Evolutionary conservation across 331 rosid species (phyloP).

Genomic region (Malus hybrid): DNA sequence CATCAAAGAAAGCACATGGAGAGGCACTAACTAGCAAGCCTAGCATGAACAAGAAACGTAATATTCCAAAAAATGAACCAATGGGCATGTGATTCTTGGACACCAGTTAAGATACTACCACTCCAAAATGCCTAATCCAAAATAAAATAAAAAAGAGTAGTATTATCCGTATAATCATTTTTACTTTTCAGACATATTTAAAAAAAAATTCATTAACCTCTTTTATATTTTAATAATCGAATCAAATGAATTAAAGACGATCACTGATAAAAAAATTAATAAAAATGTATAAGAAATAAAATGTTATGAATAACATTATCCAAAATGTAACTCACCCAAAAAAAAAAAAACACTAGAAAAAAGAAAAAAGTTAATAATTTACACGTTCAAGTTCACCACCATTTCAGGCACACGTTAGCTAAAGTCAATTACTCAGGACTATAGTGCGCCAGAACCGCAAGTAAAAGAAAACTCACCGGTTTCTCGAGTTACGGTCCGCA

Average conservation of each 20-base stretch:
- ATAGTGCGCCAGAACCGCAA: neutral
- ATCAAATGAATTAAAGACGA: neutral
- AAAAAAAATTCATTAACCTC: no score
- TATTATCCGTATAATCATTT: no score
- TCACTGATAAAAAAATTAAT: neutral
- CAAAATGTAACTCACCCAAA: neutral
- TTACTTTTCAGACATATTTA: no score
- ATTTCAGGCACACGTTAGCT: conserved; percentile 2
- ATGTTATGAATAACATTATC: no score
- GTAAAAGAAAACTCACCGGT: conserved; percentile 33
- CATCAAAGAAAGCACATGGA: conserved; percentile 7
- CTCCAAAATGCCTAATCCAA: conserved; percentile 15
- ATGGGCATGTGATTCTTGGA: conserved; percentile 34
- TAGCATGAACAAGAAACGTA: conserved; percentile 20
- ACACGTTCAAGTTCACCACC: neutral
- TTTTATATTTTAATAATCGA: no score
- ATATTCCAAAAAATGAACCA: conserved; percentile 15
- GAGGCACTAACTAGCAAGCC: neutral
- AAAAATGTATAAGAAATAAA: no score
- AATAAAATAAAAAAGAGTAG: neutral
- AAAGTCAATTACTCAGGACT: neutral
- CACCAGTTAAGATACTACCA: conserved; percentile 26
- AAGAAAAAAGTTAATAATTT: neutral
- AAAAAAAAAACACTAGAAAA: neutral
- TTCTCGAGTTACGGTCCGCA: conserved; percentile 77